These are phyloP conservation scores for Nitzschia putrida DNA, from an alignment of 108 stramenopile genomes.

Conservation along the genomic window DNA sequence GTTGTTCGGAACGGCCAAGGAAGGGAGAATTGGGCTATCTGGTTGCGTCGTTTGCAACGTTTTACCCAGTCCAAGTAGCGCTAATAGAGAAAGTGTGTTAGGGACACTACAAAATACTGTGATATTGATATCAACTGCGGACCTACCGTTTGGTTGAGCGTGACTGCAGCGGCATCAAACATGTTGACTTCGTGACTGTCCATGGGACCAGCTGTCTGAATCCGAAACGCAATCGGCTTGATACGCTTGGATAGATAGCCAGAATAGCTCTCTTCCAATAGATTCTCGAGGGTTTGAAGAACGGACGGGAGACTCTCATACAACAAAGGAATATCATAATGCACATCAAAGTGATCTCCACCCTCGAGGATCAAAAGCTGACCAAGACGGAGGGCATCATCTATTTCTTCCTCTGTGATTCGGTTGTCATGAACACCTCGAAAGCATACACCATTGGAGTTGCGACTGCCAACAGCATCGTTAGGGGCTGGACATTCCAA, in stretches of 20 bases:
- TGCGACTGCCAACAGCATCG: too few species aligned
- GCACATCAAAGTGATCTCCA: constrained; percentile 53
- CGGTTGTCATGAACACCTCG: constrained; percentile 55
- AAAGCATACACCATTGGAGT: constrained; percentile 42
- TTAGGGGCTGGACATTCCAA: too few species aligned
- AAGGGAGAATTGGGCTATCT: constrained; percentile 30
- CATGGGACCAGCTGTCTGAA: constrained; percentile 44
- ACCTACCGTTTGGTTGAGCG: constrained; percentile 37
- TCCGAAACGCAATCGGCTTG: constrained; percentile 54
- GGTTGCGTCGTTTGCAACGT: constrained; percentile 30
- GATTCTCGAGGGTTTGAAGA: constrained; percentile 5
- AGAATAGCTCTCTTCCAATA: constrained; percentile 20
- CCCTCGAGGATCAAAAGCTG: constrained; percentile 38
- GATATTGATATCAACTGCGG: background rate
- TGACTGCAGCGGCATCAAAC: constrained; percentile 3
- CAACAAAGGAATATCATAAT: constrained; percentile 32
- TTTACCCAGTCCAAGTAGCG: constrained; percentile 41
- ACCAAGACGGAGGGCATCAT: constrained; percentile 27
- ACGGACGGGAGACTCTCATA: constrained; percentile 12
- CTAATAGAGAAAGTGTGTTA: background rate
- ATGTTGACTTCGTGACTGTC: constrained; percentile 30
- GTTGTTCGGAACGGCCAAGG: constrained; percentile 36
- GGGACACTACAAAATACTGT: background rate
- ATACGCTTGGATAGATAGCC: background rate
- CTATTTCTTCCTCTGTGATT: constrained; percentile 27